Conservation (phyloP, 371 early-diverging fungal species). For the Mycotypha africana region DNA sequence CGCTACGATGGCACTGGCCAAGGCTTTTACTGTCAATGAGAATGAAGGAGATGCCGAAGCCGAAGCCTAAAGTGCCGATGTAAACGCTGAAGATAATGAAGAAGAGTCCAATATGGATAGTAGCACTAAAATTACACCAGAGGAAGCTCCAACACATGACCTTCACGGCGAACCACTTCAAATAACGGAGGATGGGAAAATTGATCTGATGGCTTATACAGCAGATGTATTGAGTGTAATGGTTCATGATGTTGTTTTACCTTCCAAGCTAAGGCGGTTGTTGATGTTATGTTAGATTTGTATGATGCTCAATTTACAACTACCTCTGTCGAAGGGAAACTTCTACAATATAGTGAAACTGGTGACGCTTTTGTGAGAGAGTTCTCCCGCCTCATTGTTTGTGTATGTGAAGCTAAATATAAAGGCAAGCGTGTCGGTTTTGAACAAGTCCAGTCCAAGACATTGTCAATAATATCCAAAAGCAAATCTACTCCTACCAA, state of each 20-base stretch:
- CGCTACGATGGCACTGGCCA: conserved; percentile 54
- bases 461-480: conserved; percentile 11
- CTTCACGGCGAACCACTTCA: conserved; percentile 23
- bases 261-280: conserved; percentile 12
- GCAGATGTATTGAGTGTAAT: conserved; percentile 26
- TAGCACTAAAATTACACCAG: conserved; percentile 5
- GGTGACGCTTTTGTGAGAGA: conserved; percentile 32
- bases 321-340: conserved; percentile 12
- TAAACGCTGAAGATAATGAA: conserved; percentile 21
- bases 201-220: conserved; percentile 17
- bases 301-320: conserved; percentile 29
- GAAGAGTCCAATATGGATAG: not conserved
- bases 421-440: conserved; percentile 17
- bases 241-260: conserved; percentile 18
- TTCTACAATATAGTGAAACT: conserved; percentile 18
- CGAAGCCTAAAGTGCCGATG: not conserved
- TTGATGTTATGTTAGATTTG: conserved; percentile 25
- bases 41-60: conserved; percentile 1
- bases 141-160: conserved; percentile 7
- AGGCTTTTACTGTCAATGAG: conserved; percentile 21
- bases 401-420: conserved; percentile 14
- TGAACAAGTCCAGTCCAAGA: conserved; percentile 16
- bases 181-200: conserved; percentile 16
- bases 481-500: not conserved
- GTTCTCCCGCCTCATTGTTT: conserved; percentile 20